Base-by-base conservation (phyloP, 495 filamentous ascomycete genomes). In the Lasiosphaeria miniovina region DNA sequence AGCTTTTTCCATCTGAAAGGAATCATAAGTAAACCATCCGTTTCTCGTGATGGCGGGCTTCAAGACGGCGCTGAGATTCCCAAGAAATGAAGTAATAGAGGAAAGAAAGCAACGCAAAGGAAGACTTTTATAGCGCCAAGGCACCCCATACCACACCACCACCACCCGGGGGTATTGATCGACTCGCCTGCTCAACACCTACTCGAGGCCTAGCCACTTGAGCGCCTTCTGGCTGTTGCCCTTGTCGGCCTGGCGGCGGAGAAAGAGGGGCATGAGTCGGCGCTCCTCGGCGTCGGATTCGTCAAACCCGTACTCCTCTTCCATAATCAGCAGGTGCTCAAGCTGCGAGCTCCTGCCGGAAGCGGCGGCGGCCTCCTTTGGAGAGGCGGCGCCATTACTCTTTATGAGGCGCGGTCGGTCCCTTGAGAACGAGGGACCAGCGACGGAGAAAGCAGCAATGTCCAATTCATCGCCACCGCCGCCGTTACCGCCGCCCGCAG, bases 201-300 rank as follows among this genome's bases (percentile, higher is more conserved):
- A 60, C 36, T 34, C 60, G n/a, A 68, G 6, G 4, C 66, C 66
- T 50, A 71, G 56, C 64, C 56, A 65, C 60, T 46, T 61, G 53
- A 66, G 33, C 6, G 68, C 68, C 61, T 70, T 70, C 34, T 41
- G 35, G 35, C 58, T 48, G 32, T 53, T 54, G 9, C 64, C 63
- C 15, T 32, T 17, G 14, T 55, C 58, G 46, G 54, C 43, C 34
- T 51, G 15, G 57, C 59, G 52, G 32, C 53, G 31, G 49, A 65
- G 32, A 38, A 61, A 60, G 50, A 66, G 24, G 10, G 68, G 68
- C 66, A 68, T 64, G 41, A 68, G 51, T 45, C 63, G 34, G 1
- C 63, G 59, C 51, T 61, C 60, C 15, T 69, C 66, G 45, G 32
- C 55, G 10, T 17, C 55, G 4, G 34, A 17, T n/a, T 55, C 17